Evolutionary conservation across 495 filamentous ascomycete species (phyloP).

Genomic region (Xylaria intraflava): DNA sequence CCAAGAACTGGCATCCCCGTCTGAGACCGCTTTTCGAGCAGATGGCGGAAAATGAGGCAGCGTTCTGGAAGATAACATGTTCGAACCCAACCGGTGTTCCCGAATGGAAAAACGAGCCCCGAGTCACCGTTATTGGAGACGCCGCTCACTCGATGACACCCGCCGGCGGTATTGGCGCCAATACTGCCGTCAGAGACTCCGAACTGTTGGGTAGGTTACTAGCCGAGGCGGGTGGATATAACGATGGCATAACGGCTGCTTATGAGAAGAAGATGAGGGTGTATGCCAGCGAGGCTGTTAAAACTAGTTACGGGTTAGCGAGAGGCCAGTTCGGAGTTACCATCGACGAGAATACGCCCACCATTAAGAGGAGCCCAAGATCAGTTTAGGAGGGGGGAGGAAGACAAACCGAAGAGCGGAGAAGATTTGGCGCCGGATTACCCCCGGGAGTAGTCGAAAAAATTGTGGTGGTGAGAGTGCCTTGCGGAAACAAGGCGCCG

Average conservation of each 20-base stretch:
- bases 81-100: conserved; percentile 44
- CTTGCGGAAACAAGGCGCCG: background rate
- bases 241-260: conserved; percentile 37
- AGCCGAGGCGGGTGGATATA: conserved; percentile 36
- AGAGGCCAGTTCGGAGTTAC: conserved; percentile 30
- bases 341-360: conserved; percentile 34
- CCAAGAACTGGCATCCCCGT: conserved; percentile 42
- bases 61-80: conserved; percentile 54
- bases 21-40: conserved; percentile 45
- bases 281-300: conserved; percentile 46
- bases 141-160: conserved; percentile 58
- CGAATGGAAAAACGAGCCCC: conserved; percentile 42
- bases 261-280: conserved; percentile 54
- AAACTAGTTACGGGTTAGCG: conserved; percentile 38
- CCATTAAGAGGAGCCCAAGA: conserved; percentile 2
- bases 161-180: conserved; percentile 53
- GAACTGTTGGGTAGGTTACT: conserved; percentile 42
- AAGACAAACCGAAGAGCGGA: background rate
- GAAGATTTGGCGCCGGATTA: background rate
- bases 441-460: background rate
- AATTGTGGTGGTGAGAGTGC: background rate
- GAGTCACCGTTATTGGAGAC: conserved; percentile 57
- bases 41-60: conserved; percentile 44
- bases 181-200: conserved; percentile 50
- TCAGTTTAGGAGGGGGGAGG: too few relatives aligned